phyloP scores from a whole-genome alignment of 1,284 basidiomycete genomes.

The Trichosporon ovoides region DNA sequence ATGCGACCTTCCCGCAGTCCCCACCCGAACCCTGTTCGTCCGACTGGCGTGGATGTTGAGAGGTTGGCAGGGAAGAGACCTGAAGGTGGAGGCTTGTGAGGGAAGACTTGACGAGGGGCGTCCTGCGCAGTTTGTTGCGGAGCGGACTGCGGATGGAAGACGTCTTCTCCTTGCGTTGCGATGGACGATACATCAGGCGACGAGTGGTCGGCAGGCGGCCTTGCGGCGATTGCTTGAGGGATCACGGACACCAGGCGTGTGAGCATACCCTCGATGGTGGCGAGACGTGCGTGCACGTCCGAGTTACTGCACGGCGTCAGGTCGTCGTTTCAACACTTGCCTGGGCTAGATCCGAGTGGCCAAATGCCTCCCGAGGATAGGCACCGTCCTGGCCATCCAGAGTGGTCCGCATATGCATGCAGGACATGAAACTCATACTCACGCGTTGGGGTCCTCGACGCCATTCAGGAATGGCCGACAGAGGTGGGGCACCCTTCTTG shows the following conservation, averaged over 20 bases:
- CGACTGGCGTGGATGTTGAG: conserved; percentile 31
- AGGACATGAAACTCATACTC: conserved; percentile 17
- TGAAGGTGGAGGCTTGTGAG: conserved; percentile 44
- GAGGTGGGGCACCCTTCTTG: conserved; percentile 48
- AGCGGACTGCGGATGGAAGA: conserved; percentile 39
- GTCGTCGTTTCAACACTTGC: neutral
- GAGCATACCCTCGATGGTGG: conserved; percentile 47
- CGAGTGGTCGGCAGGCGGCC: conserved; percentile 19
- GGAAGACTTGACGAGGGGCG: conserved; percentile 28
- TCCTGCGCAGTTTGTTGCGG: conserved; percentile 18
- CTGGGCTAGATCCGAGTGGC: conserved; percentile 1
- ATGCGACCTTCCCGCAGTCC: conserved; percentile 42
- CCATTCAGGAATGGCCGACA: conserved; percentile 51
- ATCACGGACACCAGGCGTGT: conserved; percentile 37
- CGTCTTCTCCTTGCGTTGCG: conserved; percentile 36
- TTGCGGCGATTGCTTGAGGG: conserved; percentile 13
- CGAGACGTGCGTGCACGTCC: conserved; percentile 46
- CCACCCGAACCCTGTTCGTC: conserved; percentile 41
- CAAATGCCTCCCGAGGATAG: conserved; percentile 1
- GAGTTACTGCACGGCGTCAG: conserved; percentile 32
- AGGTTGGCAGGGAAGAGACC: conserved; percentile 41
- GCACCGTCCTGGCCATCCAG: neutral
- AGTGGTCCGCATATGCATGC: neutral
- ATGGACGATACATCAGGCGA: conserved; percentile 39
- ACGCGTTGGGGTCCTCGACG: conserved; percentile 49